Evolutionary conservation across 2,329 filamentous ascomycete species (phyloP).

Genomic region (Alternaria rosae): DNA sequence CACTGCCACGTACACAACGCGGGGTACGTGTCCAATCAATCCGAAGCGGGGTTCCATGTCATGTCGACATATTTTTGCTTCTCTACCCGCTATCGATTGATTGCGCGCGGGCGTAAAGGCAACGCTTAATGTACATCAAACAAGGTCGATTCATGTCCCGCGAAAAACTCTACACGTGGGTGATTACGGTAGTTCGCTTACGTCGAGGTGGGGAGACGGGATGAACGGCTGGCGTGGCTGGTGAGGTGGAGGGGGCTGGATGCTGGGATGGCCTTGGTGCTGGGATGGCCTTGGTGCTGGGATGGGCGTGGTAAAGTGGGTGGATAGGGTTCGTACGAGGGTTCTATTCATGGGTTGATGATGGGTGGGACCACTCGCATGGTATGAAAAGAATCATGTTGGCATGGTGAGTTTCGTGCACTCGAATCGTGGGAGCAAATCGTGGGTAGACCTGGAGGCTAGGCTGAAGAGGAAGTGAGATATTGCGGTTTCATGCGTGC

Average conservation of each 20-base stretch:
- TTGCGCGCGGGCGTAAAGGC: neutral
- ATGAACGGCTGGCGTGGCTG: neutral
- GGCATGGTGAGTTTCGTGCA: neutral
- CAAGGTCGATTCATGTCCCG: neutral
- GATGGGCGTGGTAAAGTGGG: neutral
- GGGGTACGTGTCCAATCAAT: neutral
- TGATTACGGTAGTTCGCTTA: neutral
- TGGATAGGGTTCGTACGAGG: neutral
- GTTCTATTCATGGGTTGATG: too few species aligned
- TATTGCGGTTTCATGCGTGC: neutral
- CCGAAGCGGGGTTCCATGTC: neutral
- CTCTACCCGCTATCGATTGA: neutral
- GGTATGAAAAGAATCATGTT: neutral
- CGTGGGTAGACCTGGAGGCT: neutral
- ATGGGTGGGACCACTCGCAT: neutral
- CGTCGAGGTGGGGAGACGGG: neutral
- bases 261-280: neutral
- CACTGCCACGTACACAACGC: neutral
- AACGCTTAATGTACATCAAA: slow-evolving; percentile 2
- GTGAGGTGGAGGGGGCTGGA: neutral
- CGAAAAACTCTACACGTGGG: neutral
- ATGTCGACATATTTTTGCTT: too few species aligned
- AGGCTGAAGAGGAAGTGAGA: neutral
- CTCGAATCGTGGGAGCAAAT: neutral
- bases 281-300: neutral